Evolutionary conservation across 805 yeast species (phyloP).

Genomic region (Kurtzmaniella cleridarum): DNA sequence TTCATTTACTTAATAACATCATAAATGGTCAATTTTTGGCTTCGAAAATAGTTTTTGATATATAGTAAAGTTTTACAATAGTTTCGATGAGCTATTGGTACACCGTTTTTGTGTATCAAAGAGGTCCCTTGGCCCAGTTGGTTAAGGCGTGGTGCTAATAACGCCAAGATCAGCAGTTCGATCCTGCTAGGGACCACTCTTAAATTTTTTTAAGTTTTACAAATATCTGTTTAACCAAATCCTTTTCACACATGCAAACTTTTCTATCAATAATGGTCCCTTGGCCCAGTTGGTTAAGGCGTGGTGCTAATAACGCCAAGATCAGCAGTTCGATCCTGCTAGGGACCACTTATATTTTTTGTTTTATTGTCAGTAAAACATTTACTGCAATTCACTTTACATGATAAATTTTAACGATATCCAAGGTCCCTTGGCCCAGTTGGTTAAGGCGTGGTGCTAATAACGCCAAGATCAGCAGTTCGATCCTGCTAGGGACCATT

Average conservation of each 20-base stretch:
- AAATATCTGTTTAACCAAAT: no score
- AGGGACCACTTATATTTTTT: conserved; percentile 55
- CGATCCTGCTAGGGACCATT: conserved; percentile 84
- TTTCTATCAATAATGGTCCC: conserved; percentile 40
- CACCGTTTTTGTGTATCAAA: no score
- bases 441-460: conserved; percentile 52
- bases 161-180: conserved; percentile 78
- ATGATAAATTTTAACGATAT: no score
- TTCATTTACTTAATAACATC: no score
- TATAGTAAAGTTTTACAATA: no score
- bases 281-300: conserved; percentile 53
- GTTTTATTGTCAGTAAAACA: no score
- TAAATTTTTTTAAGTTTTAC: no score
- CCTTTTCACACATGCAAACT: no score
- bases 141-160: conserved; percentile 51
- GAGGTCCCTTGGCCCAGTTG: conserved; percentile 52
- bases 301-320: conserved; percentile 54
- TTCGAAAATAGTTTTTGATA: no score
- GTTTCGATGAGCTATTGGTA: no score
- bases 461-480: conserved; percentile 72
- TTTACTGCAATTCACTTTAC: no score
- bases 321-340: conserved; percentile 88
- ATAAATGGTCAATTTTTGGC: no score
- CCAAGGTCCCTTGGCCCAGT: conserved; percentile 51
- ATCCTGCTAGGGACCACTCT: conserved; percentile 82